A percentile compares a stretch with the other conserved stretches of the same genome.
Evolutionary conservation across 1,139 yeast species (phyloP).

Genomic region (Arxiozyma slooffiae): DNA sequence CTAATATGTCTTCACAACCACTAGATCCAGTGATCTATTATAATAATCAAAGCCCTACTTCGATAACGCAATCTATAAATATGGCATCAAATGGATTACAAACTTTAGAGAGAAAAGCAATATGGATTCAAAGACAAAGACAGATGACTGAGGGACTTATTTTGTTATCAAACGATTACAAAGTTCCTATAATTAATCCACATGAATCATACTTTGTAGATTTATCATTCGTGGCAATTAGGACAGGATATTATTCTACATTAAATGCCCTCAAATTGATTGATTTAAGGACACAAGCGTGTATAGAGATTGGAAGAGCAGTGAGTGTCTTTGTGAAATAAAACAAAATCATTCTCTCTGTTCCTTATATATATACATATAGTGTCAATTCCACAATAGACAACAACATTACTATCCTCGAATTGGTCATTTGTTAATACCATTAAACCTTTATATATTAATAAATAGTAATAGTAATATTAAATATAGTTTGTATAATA

Average conservation of each 20-base stretch:
- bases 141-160: conserved; percentile 26
- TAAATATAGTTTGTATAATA: no score
- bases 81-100: not conserved
- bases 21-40: conserved; percentile 22
- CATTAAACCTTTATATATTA: no score
- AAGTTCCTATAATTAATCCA: conserved; percentile 24
- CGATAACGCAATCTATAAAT: not conserved
- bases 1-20: conserved; percentile 19
- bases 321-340: conserved; percentile 19
- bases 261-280: conserved; percentile 26
- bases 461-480: no score
- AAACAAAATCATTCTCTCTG: not conserved
- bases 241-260: conserved; percentile 26
- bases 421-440: not conserved
- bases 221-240: conserved; percentile 24
- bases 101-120: conserved; percentile 11
- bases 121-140: conserved; percentile 14
- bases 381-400: not conserved
- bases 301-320: conserved; percentile 24
- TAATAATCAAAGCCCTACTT: conserved; percentile 14
- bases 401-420: not conserved
- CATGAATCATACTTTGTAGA: conserved; percentile 24
- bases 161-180: conserved; percentile 28
- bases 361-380: no score
- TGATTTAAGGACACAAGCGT: conserved; percentile 25